phyloP scores from a whole-genome alignment of 2,329 filamentous ascomycete species.

The Microsporum canis region DNA sequence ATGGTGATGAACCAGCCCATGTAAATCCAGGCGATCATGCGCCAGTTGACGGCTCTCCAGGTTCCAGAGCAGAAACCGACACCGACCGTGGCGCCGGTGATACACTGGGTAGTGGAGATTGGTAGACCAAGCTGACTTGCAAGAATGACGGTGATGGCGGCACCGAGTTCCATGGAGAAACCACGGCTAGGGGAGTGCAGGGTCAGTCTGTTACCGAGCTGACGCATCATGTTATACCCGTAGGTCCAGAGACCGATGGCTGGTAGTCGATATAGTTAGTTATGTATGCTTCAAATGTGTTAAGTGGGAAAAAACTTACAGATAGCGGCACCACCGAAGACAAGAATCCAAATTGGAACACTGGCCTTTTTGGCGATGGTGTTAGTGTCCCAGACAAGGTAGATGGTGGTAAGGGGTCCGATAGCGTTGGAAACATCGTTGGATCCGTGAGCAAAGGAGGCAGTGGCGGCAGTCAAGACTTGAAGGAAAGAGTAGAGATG shows the following conservation, averaged over 20 bases:
- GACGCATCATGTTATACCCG: constrained; percentile 32
- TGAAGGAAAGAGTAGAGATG: constrained; percentile 39
- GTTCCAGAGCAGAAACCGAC: constrained; percentile 29
- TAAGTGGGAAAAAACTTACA: constrained; percentile 12
- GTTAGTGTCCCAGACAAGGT: constrained; percentile 27
- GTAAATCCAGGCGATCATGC: constrained; percentile 34
- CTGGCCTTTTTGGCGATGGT: constrained; percentile 21
- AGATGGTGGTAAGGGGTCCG: constrained; percentile 31
- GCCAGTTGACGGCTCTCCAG: constrained; percentile 35
- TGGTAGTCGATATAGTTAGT: background rate
- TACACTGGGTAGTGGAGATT: constrained; percentile 30
- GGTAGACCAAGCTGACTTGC: constrained; percentile 26
- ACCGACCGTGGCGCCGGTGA: constrained; percentile 27
- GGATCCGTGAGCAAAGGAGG: constrained; percentile 36
- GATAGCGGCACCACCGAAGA: constrained; percentile 29
- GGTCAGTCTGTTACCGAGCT: constrained; percentile 34
- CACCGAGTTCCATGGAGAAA: constrained; percentile 32
- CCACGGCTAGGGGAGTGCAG: constrained; percentile 30
- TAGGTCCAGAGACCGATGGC: constrained; percentile 31
- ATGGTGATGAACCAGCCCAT: constrained; percentile 37
- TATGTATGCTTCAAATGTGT: background rate
- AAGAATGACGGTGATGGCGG: constrained; percentile 30
- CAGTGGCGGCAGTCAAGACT: constrained; percentile 32
- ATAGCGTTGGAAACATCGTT: constrained; percentile 37
- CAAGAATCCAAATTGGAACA: constrained; percentile 33